Percentiles rank a stretch among this genome's conserved stretches.
phyloP scores from a whole-genome alignment of 1,284 basidiomycete genomes.

The Apiotrichum mycotoxinovorans region DNA sequence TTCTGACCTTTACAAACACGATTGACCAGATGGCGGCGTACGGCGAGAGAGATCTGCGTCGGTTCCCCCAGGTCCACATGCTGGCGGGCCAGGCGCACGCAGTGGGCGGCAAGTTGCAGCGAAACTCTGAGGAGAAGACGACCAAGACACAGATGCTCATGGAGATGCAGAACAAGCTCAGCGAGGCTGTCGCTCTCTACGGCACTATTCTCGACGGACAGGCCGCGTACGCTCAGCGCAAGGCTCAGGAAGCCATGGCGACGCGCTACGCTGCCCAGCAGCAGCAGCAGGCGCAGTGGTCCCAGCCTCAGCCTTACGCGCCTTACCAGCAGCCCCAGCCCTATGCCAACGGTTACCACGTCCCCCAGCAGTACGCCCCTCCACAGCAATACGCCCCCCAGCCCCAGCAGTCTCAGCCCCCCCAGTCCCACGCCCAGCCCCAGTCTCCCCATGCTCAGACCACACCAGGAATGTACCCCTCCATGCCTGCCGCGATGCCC shows the following conservation, averaged over 20 bases:
- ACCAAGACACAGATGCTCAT: conserved; percentile 80
- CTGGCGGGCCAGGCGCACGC: conserved; percentile 79
- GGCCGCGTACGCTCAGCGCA: conserved; percentile 46
- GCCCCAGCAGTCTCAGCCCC: conserved; percentile 11
- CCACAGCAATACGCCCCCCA: conserved; percentile 7
- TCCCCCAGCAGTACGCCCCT: conserved; percentile 10
- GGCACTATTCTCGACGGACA: conserved; percentile 83
- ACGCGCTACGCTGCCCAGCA: conserved; percentile 32
- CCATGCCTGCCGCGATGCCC: conserved; percentile 4
- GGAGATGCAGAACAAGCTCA: conserved; percentile 91
- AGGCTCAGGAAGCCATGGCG: conserved; percentile 37
- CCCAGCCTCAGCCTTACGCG: conserved; percentile 12
- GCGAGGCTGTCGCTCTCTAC: conserved; percentile 84
- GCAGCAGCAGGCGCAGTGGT: conserved; percentile 20
- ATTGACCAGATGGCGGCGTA: conserved; percentile 76
- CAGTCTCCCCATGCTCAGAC: conserved; percentile 2
- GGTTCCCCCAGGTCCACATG: conserved; percentile 76
- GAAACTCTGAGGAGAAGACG: conserved; percentile 79
- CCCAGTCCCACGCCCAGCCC: conserved; percentile 11
- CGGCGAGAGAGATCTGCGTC: conserved; percentile 69
- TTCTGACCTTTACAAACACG: conserved; percentile 83
- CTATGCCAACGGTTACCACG: conserved; percentile 28
- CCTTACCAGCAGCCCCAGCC: conserved; percentile 22
- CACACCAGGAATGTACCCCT: conserved; percentile 9
- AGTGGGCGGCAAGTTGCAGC: conserved; percentile 74